Evolutionary conservation across 345 rosid species (phyloP), one percentile per base, ranked within the genome.

Genomic region (Citrus sinensis): DNA sequence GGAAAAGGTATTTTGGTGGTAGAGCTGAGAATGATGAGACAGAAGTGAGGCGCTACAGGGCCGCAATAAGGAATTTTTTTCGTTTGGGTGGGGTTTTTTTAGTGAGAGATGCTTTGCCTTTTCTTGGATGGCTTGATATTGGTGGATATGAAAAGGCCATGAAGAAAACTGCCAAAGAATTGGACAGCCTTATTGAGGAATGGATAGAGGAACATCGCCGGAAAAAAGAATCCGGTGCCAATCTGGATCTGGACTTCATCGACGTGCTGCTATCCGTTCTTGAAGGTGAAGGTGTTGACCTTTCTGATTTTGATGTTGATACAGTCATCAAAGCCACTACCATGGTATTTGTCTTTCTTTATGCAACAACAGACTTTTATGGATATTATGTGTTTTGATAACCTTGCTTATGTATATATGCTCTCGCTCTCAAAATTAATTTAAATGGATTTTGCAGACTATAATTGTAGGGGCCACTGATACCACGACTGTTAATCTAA

Each of bases 101-200:
- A 20, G 16, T 82, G 74, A 64, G 83, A 1, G 89, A 87, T 65
- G 80, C 78, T 2, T 37, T 82, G 14, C 86, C 84, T 24, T 80
- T 73, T 70, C 81, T 87, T 6, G 80, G 86, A 16, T 77, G 84
- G 81, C 25, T 84, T 32, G 89, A 87, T 71, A 9, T 87, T 37
- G 89, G 86, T 0, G 87, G 87, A 1, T 70, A 82, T 35, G 87
- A 80, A 51, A 87, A 80, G 81, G 82, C 59, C 29, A 87, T 87
- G 89, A 79, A 80, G 79, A 76, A 61, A 46, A 76, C 79, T 27
- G 73, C 80, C 11, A 75, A 76, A 30, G 87, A 82, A 32, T 29
- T 84, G 56, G 84, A 86, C 14, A 14, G 9, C 2, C 39, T 84
- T 19, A 35, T 30, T 7, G 63, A 59, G 22, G 80, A 62, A 39